phyloP scores from a whole-genome alignment of 177 flowering plant species.

The Vitis hybrid region DNA sequence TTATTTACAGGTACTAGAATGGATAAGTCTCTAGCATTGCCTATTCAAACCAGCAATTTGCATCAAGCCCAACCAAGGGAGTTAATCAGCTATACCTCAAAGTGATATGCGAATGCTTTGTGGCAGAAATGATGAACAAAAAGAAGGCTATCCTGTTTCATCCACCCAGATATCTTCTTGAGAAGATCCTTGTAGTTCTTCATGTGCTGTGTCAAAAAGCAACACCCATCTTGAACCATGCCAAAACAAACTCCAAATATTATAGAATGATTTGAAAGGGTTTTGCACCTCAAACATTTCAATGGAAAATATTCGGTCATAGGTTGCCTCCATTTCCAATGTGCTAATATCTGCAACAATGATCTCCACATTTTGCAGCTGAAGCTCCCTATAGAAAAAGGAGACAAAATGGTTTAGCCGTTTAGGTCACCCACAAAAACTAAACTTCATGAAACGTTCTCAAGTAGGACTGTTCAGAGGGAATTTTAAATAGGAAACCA shows the following conservation, averaged over 20 bases:
- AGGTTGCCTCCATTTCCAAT: slow-evolving; percentile 81
- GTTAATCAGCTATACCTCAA: slow-evolving; percentile 53
- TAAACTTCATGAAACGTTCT: too few species aligned
- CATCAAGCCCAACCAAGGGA: not conserved
- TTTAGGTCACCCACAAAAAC: not conserved
- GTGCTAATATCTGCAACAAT: slow-evolving; percentile 85
- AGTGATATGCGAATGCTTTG: slow-evolving; percentile 86
- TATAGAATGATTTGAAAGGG: not conserved
- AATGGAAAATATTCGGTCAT: slow-evolving; percentile 78
- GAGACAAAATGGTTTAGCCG: not conserved
- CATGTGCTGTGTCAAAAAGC: slow-evolving; percentile 63
- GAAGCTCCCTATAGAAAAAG: slow-evolving; percentile 44
- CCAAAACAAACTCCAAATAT: not conserved
- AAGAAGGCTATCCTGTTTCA: slow-evolving; percentile 78
- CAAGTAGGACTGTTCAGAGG: too few species aligned
- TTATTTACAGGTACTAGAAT: too few species aligned
- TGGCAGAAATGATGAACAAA: slow-evolving; percentile 91
- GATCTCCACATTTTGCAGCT: slow-evolving; percentile 72
- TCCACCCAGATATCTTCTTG: slow-evolving; percentile 87
- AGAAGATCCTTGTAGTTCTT: slow-evolving; percentile 88
- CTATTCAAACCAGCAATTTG: not conserved
- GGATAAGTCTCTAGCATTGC: not conserved
- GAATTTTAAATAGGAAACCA: too few species aligned
- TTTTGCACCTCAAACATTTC: slow-evolving; percentile 91
- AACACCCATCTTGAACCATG: not conserved